Conservation (phyloP, 768 basidiomycete species). For the Serendipita vermifera region DNA sequence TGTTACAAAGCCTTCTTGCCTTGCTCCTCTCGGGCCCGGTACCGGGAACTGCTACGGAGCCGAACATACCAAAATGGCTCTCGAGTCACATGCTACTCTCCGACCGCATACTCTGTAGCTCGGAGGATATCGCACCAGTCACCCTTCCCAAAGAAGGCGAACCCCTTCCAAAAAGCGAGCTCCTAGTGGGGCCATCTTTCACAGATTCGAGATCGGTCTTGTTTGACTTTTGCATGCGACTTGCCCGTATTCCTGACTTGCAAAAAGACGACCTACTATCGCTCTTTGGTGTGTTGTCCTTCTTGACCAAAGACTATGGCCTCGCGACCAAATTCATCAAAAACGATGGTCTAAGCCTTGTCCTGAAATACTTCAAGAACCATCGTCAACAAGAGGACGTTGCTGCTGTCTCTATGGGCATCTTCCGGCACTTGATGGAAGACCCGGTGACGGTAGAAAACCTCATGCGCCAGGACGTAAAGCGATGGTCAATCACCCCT, state of each 20-base stretch:
- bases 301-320: slow-evolving; percentile 62
- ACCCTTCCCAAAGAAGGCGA: slow-evolving; percentile 60
- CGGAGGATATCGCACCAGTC: slow-evolving; percentile 56
- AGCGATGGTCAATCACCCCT: slow-evolving; percentile 62
- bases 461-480: slow-evolving; percentile 74
- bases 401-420: slow-evolving; percentile 76
- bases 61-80: slow-evolving; percentile 68
- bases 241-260: slow-evolving; percentile 51
- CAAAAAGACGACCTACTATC: slow-evolving; percentile 75
- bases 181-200: slow-evolving; percentile 44
- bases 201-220: slow-evolving; percentile 47
- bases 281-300: slow-evolving; percentile 65
- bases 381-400: slow-evolving; percentile 33
- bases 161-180: slow-evolving; percentile 36
- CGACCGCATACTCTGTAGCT: slow-evolving; percentile 66
- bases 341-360: slow-evolving; percentile 43
- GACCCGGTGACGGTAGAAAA: slow-evolving; percentile 47
- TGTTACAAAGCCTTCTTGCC: slow-evolving; percentile 58
- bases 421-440: slow-evolving; percentile 87
- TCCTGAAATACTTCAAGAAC: slow-evolving; percentile 56
- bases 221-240: slow-evolving; percentile 62
- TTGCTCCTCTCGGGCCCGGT: slow-evolving; percentile 40
- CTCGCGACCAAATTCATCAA: slow-evolving; percentile 57
- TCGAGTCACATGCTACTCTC: slow-evolving; percentile 73
- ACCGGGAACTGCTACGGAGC: slow-evolving; percentile 40